A percentile compares a stretch with the other conserved stretches of the same genome.
phyloP scores from a whole-genome alignment of 129 eudicot species.

The Flaveria sonorensis region DNA sequence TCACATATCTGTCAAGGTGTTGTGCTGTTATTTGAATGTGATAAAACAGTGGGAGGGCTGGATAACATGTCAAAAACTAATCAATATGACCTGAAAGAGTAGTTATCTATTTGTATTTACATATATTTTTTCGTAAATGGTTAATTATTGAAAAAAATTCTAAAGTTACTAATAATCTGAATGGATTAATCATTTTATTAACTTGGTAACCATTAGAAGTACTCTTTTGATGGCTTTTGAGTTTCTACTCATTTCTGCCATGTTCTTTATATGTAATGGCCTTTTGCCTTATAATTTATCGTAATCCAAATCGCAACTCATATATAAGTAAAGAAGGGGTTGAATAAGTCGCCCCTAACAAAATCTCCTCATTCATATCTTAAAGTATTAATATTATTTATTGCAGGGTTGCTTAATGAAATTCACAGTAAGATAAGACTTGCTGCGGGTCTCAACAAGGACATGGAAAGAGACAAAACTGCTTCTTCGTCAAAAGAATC shows the following conservation, averaged over 20 bases:
- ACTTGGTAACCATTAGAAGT: background rate
- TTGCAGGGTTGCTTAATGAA: constrained; percentile 81
- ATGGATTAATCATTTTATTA: no score
- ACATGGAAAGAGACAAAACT: constrained; percentile 42
- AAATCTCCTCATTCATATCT: no score
- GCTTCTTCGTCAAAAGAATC: constrained; percentile 57
- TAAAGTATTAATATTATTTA: background rate
- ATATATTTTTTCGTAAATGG: background rate
- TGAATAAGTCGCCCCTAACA: background rate
- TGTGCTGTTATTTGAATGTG: background rate
- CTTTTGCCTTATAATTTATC: no score
- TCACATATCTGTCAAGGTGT: background rate
- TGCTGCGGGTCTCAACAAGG: constrained; percentile 47
- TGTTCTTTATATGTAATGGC: background rate
- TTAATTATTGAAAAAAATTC: background rate
- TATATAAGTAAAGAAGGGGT: background rate
- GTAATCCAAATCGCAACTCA: background rate
- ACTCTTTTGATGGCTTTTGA: background rate
- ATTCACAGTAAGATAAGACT: constrained; percentile 56
- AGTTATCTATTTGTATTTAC: background rate
- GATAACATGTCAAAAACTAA: background rate
- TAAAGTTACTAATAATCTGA: background rate
- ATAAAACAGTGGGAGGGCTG: background rate
- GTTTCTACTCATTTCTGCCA: background rate
- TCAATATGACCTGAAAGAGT: background rate